Evolutionary conservation across 2,329 filamentous ascomycete species (phyloP), one percentile per base, ranked within the genome.

Genomic region (Penicillium sp.): DNA sequence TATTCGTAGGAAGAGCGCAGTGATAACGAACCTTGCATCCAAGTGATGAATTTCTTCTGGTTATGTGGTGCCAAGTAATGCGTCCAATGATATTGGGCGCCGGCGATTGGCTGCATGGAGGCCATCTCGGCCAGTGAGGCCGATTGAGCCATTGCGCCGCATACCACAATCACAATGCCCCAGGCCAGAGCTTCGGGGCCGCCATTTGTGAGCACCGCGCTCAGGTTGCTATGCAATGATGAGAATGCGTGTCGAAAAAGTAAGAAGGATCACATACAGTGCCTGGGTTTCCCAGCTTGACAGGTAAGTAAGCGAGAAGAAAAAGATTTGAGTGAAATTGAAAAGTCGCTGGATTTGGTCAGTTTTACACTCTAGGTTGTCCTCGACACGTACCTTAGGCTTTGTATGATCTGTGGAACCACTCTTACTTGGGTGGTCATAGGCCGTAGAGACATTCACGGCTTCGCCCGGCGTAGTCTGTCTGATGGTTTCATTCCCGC

Each of bases 51-150:
- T 43, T 57, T 64, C 38, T 58, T 60, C 21, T 66, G 63, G 1
- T 54, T 54, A 0, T 56, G 54, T 1, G 71, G 72, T 10, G 72
- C 71, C 16, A 75, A 60, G 8, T 65, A 59, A 27, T 67, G 66
- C 5, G 74, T 77, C 75, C 75, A 77, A 56, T 77, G 73, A 54
- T 78, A 77, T 55, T 77, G 75, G 3, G 73, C 75, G 10, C 74
- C 75, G 0, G 75, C 75, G 34, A 76, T 68, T 3, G 74, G 74
- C 14, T 69, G 67, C 58, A 77, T 75, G 0, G 75, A 75, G 1
- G 70, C 71, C 64, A 77, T 62, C 55, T 77, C 75, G 6, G 70
- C 75, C 36, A 77, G 62, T 1, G 74, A 75, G 14, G 61, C 44
- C 2, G 58, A 56, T 39, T 63, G 49, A 49, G 52, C 57, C 54